Evolutionary conservation across 1,284 basidiomycete species (phyloP).

Genomic region (Inonotus hispidus): DNA sequence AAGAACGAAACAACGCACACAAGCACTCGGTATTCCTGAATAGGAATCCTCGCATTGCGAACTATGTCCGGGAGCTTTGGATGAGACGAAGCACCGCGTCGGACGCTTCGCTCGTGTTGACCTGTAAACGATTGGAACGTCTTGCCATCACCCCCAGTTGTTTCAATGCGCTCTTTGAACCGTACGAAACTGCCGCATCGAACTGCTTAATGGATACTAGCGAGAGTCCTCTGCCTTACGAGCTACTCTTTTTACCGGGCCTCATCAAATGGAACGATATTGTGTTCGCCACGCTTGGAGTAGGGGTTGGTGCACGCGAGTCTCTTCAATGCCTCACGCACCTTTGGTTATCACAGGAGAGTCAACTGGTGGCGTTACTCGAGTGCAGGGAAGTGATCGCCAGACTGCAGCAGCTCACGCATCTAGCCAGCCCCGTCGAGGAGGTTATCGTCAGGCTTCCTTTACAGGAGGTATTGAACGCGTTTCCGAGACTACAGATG

Average conservation of each 20-base stretch:
- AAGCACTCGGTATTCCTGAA: background rate
- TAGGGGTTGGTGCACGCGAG: background rate
- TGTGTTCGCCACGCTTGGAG: background rate
- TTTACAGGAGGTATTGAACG: background rate
- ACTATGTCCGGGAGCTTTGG: constrained; percentile 5
- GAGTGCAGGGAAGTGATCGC: background rate
- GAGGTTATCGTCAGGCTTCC: background rate
- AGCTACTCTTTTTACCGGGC: background rate
- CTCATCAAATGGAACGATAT: background rate
- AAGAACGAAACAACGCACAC: background rate
- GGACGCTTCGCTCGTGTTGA: background rate
- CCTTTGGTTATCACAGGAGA: constrained; percentile 5
- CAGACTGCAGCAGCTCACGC: background rate
- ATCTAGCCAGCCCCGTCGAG: background rate
- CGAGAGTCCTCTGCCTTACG: background rate
- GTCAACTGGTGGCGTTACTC: constrained; percentile 2
- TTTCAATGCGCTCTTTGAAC: constrained; percentile 4
- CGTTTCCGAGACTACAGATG: background rate
- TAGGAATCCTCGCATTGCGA: background rate
- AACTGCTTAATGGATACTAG: too few species aligned
- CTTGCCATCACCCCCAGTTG: constrained; percentile 2
- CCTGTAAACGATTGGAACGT: background rate
- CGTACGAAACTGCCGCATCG: background rate
- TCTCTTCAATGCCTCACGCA: constrained; percentile 5
- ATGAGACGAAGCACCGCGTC: background rate